Percentiles rank a stretch among this genome's conserved stretches.
Evolutionary conservation across 768 basidiomycete species (phyloP).

Genomic region (Tylopilus subfusipes): DNA sequence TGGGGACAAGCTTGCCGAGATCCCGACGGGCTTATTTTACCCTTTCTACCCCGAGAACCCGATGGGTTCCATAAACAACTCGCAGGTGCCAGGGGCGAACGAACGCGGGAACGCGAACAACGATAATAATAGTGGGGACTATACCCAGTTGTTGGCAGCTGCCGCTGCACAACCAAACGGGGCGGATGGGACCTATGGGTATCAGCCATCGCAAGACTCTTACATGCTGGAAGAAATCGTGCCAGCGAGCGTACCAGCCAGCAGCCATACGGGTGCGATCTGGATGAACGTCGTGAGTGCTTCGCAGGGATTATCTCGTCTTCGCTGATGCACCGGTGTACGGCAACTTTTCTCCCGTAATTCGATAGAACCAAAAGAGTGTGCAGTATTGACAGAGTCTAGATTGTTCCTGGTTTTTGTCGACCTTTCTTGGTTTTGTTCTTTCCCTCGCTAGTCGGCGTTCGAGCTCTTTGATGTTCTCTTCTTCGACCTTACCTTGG

Average conservation of each 20-base stretch:
- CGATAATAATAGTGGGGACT: conserved; percentile 36
- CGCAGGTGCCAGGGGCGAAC: conserved; percentile 17
- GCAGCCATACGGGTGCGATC: conserved; percentile 32
- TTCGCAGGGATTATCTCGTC: conserved; percentile 27
- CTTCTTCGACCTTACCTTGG: conserved; percentile 3
- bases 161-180: conserved; percentile 56
- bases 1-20: conserved; percentile 50
- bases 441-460: conserved; percentile 3
- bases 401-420: neutral
- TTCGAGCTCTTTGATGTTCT: neutral
- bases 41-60: conserved; percentile 68
- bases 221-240: conserved; percentile 72
- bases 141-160: conserved; percentile 53
- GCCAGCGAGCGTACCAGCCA: conserved; percentile 29
- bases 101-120: conserved; percentile 17
- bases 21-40: conserved; percentile 70
- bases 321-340: conserved; percentile 28
- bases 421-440: conserved; percentile 1
- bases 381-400: conserved; percentile 21
- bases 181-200: conserved; percentile 50
- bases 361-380: conserved; percentile 23
- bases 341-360: conserved; percentile 1
- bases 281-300: conserved; percentile 47
- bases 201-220: conserved; percentile 54
- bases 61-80: conserved; percentile 21